Evolutionary conservation across 2,329 filamentous ascomycete genomes (phyloP).

Genomic region (Scorias spongiosa): DNA sequence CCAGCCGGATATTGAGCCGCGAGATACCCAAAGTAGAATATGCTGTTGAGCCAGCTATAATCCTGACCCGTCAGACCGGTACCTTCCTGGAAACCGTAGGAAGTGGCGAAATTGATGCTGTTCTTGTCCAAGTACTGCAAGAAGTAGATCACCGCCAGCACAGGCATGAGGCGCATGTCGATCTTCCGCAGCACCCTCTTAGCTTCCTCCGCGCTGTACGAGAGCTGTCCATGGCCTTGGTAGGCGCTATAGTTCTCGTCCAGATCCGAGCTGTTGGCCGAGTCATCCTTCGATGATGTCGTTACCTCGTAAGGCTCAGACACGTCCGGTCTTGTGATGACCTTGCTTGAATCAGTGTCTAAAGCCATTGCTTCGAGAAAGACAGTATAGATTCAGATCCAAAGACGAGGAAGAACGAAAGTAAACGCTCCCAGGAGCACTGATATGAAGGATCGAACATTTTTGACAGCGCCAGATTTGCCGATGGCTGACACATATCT

Average conservation of each 20-base stretch:
- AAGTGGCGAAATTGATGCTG: slow-evolving; percentile 29
- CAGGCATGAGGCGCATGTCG: slow-evolving; percentile 20
- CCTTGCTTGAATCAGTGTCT: too few relatives aligned
- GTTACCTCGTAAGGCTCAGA: too few relatives aligned
- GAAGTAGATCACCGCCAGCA: slow-evolving; percentile 22
- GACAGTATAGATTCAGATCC: too few relatives aligned
- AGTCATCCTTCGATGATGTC: background rate
- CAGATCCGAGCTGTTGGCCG: slow-evolving; percentile 8
- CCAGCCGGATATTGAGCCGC: slow-evolving; percentile 31
- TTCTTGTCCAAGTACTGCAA: slow-evolving; percentile 28
- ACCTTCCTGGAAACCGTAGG: slow-evolving; percentile 33
- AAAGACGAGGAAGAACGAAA: too few relatives aligned
- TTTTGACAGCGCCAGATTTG: too few relatives aligned
- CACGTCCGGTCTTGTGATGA: too few relatives aligned
- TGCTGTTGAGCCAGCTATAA: slow-evolving; percentile 35
- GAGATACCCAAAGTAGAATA: slow-evolving; percentile 37
- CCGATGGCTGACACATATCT: too few relatives aligned
- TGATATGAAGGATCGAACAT: too few relatives aligned
- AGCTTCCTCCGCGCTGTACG: slow-evolving; percentile 2
- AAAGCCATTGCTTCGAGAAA: too few relatives aligned
- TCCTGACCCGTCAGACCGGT: slow-evolving; percentile 34
- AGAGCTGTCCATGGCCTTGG: slow-evolving; percentile 7
- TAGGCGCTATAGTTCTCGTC: slow-evolving; percentile 17
- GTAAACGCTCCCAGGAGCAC: too few relatives aligned
- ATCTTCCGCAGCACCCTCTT: slow-evolving; percentile 21